Conservation (phyloP, 495 filamentous ascomycete genomes). For the Penicillium desertorum region DNA sequence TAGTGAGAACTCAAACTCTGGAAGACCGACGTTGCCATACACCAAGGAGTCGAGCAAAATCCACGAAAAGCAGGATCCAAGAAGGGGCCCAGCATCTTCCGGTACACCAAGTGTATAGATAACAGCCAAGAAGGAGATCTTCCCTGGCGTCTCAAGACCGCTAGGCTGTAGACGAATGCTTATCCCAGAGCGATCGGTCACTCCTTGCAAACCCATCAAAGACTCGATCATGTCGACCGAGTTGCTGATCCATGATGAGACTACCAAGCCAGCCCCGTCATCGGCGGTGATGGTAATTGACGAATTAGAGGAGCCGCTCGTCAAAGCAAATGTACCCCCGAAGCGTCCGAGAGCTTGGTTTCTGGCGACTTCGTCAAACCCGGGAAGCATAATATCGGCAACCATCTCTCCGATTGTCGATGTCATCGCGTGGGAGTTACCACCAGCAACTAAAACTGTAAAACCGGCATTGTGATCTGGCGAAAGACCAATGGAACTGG, state of each 20-base stretch:
- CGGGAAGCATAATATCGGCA: conserved; percentile 39
- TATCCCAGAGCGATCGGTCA: conserved; percentile 10
- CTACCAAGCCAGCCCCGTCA: conserved; percentile 40
- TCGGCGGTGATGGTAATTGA: conserved; percentile 45
- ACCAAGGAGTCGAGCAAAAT: conserved; percentile 25
- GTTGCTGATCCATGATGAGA: conserved; percentile 42
- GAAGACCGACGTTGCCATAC: conserved; percentile 38
- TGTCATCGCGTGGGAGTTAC: conserved; percentile 16
- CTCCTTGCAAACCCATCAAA: conserved; percentile 13
- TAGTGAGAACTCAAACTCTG: conserved; percentile 44
- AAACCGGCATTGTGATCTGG: conserved; percentile 57
- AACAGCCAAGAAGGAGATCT: conserved; percentile 48
- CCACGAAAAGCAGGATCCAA: conserved; percentile 29
- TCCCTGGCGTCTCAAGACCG: conserved; percentile 21
- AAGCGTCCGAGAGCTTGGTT: conserved; percentile 38
- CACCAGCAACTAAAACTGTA: conserved; percentile 46
- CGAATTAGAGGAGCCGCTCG: conserved; percentile 31
- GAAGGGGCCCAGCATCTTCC: conserved; percentile 21
- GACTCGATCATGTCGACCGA: conserved; percentile 40
- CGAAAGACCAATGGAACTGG: conserved; percentile 44
- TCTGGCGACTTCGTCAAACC: conserved; percentile 46
- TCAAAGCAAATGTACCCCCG: conserved; percentile 40
- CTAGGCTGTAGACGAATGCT: conserved; percentile 53
- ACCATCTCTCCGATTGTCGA: conserved; percentile 32
- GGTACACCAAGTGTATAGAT: conserved; percentile 31